phyloP scores from a whole-genome alignment of 345 rosid species.

The Sonneratia alba region DNA sequence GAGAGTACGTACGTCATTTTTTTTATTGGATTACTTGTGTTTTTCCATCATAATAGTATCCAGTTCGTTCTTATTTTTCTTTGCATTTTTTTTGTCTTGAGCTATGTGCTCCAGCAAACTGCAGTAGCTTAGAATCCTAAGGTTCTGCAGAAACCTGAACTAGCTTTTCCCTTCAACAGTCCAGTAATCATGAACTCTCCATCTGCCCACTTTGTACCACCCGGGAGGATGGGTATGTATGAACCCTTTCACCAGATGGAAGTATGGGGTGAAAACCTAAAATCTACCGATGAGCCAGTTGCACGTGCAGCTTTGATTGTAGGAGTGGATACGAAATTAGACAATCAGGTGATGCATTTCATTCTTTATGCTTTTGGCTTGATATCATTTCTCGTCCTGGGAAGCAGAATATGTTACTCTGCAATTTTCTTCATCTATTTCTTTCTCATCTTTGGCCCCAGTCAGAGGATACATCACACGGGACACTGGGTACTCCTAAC shows the following conservation, averaged over 20 bases:
- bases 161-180: neutral
- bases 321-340: slow-evolving; percentile 7
- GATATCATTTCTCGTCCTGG: slow-evolving; percentile 6
- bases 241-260: slow-evolving; percentile 14
- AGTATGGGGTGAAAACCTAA: slow-evolving; percentile 9
- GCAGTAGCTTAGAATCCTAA: neutral
- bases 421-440: neutral
- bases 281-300: slow-evolving; percentile 1
- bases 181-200: slow-evolving; percentile 8
- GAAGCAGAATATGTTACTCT: neutral
- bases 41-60: neutral
- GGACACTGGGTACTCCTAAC: slow-evolving; percentile 40
- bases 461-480: slow-evolving; percentile 77
- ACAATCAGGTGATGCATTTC: slow-evolving; percentile 7
- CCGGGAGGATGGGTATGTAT: slow-evolving; percentile 13
- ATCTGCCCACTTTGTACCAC: slow-evolving; percentile 6
- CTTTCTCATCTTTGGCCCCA: slow-evolving; percentile 9
- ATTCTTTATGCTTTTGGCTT: neutral
- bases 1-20: neutral
- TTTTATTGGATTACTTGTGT: neutral
- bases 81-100: neutral
- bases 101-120: neutral
- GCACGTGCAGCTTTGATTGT: neutral
- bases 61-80: neutral
- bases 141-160: neutral